These are phyloP conservation scores for Zymoseptoria crescenta DNA, from an alignment of 2,329 filamentous ascomycete genomes.

Conservation along the genomic window DNA sequence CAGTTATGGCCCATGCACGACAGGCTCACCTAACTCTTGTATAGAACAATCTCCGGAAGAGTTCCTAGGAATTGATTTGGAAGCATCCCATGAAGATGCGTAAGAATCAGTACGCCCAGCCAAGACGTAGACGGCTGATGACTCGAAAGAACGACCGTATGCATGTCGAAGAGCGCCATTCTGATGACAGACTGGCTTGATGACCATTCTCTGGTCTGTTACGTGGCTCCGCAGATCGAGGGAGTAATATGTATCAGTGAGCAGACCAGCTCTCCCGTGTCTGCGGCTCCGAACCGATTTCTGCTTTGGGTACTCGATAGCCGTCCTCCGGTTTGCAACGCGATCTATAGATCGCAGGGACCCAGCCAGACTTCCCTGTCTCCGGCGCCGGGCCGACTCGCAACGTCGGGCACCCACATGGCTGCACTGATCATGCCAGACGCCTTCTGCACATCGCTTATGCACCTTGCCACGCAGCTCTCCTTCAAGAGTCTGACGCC, in stretches of 20 bases:
- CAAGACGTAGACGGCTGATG: not conserved
- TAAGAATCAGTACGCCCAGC: too few relatives aligned
- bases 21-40: not conserved
- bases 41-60: not conserved
- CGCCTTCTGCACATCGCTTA: not conserved
- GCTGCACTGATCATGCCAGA: not conserved
- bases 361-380: not conserved
- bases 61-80: not conserved
- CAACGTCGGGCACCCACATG: not conserved
- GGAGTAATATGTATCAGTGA: not conserved
- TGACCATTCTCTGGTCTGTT: not conserved
- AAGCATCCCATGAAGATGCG: too few relatives aligned
- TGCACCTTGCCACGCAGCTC: too few relatives aligned
- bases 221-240: not conserved
- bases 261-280: not conserved
- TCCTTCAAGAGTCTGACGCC: too few relatives aligned
- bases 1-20: not conserved
- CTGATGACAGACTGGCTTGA: not conserved
- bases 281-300: not conserved
- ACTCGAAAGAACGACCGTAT: not conserved
- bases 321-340: not conserved
- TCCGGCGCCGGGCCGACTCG: too few relatives aligned
- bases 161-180: not conserved
- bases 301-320: not conserved
- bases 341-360: not conserved